Percentiles rank a stretch among this genome's conserved stretches.
phyloP scores from a whole-genome alignment of 352 stramenopile genomes.

The Pythium inflatum region DNA sequence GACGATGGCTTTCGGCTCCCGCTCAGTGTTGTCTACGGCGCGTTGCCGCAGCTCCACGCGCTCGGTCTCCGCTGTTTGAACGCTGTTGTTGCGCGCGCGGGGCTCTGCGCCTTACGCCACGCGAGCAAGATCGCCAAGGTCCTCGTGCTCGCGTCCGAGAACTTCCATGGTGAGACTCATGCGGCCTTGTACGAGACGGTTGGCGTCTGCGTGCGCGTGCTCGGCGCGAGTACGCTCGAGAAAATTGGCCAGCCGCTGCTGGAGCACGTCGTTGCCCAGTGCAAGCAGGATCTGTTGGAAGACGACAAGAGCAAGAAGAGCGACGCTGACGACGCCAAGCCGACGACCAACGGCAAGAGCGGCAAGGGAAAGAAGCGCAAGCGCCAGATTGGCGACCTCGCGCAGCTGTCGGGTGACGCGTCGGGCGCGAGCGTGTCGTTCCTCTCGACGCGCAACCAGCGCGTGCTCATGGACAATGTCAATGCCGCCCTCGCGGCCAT shows the following conservation, averaged over 20 bases:
- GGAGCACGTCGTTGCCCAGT: slow-evolving; percentile 59
- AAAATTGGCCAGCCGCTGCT: slow-evolving; percentile 71
- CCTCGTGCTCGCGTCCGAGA: slow-evolving; percentile 63
- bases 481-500: slow-evolving; percentile 58
- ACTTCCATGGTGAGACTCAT: slow-evolving; percentile 38
- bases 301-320: slow-evolving; percentile 25
- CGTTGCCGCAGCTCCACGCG: slow-evolving; percentile 63
- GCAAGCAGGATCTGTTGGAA: slow-evolving; percentile 54
- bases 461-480: slow-evolving; percentile 45
- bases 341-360: slow-evolving; percentile 21
- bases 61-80: slow-evolving; percentile 48
- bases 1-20: slow-evolving; percentile 78
- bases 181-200: slow-evolving; percentile 55
- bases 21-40: slow-evolving; percentile 70
- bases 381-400: slow-evolving; percentile 60
- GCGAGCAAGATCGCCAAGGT: slow-evolving; percentile 68
- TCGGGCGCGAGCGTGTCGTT: slow-evolving; percentile 39
- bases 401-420: slow-evolving; percentile 44
- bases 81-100: slow-evolving; percentile 47
- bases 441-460: slow-evolving; percentile 60
- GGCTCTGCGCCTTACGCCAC: slow-evolving; percentile 68
- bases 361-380: slow-evolving; percentile 87
- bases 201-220: slow-evolving; percentile 48
- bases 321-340: slow-evolving; percentile 12
- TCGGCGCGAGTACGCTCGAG: slow-evolving; percentile 74